phyloP scores from a whole-genome alignment of 2,329 filamentous ascomycete species.

The Davidsoniella neocaledoniae region DNA sequence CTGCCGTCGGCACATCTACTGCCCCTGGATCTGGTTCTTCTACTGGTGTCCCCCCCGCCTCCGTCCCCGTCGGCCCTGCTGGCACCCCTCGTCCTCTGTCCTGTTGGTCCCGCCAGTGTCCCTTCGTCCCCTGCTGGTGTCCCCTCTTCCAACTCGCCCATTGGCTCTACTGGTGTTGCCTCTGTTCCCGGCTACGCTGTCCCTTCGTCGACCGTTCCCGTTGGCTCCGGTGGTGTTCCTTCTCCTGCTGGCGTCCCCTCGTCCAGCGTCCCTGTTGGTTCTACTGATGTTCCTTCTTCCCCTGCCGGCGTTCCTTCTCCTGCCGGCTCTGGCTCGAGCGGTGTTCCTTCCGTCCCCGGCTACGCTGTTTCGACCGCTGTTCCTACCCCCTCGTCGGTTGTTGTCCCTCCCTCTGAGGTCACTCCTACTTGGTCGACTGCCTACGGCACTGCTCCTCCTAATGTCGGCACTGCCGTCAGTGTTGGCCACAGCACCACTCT shows the following conservation, averaged over 20 bases:
- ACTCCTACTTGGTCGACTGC: no score
- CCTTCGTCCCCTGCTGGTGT: no score
- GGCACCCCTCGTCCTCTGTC: background rate
- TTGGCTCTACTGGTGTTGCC: background rate
- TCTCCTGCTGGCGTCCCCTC: background rate
- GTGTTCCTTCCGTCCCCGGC: background rate
- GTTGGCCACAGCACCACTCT: background rate
- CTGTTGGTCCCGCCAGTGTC: background rate
- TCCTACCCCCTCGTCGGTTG: background rate
- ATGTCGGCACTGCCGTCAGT: background rate
- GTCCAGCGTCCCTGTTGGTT: background rate
- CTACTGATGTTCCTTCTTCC: background rate
- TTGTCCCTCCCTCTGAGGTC: background rate
- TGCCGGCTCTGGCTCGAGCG: background rate
- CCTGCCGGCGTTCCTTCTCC: background rate
- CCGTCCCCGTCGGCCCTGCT: background rate
- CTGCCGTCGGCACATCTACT: background rate
- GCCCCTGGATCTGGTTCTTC: background rate
- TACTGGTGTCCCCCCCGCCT: background rate
- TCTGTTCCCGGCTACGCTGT: background rate
- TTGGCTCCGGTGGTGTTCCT: slow-evolving; percentile 8
- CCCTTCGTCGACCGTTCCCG: background rate
- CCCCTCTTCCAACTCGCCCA: no score
- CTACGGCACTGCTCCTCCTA: background rate
- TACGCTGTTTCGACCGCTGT: background rate